These are phyloP conservation scores for Curvularia lunata DNA, from an alignment of 2,329 filamentous ascomycete species.

Conservation along the genomic window DNA sequence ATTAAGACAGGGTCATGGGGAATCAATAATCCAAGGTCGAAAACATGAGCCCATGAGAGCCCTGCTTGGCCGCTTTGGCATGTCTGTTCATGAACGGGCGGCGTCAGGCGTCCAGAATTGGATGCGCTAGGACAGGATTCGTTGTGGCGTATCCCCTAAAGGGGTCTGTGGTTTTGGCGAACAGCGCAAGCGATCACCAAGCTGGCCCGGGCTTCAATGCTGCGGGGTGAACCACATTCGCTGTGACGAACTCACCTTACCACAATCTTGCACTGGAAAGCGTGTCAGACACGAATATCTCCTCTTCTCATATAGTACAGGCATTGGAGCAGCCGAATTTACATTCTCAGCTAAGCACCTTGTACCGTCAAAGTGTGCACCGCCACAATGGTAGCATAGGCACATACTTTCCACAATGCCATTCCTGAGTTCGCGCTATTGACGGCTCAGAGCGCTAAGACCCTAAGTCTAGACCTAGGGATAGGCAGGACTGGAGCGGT, in stretches of 20 bases:
- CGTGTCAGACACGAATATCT: not conserved
- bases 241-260: not conserved
- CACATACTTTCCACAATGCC: constrained; percentile 5
- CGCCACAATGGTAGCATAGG: not conserved
- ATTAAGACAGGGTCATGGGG: not conserved
- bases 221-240: not conserved
- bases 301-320: not conserved
- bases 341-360: not conserved
- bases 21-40: not conserved
- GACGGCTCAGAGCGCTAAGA: constrained; percentile 10
- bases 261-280: not conserved
- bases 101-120: constrained; percentile 5
- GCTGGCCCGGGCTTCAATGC: not conserved
- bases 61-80: constrained; percentile 3
- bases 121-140: constrained; percentile 6
- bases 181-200: not conserved
- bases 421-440: constrained; percentile 17
- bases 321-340: not conserved
- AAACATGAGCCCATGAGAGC: not conserved
- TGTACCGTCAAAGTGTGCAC: not conserved
- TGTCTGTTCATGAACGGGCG: constrained; percentile 3
- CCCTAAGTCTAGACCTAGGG: constrained; percentile 15
- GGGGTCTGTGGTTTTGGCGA: constrained; percentile 21
- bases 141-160: constrained; percentile 18
- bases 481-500: not conserved